phyloP scores from a whole-genome alignment of 164 flowering plant species.

The Litsea cubeba region DNA sequence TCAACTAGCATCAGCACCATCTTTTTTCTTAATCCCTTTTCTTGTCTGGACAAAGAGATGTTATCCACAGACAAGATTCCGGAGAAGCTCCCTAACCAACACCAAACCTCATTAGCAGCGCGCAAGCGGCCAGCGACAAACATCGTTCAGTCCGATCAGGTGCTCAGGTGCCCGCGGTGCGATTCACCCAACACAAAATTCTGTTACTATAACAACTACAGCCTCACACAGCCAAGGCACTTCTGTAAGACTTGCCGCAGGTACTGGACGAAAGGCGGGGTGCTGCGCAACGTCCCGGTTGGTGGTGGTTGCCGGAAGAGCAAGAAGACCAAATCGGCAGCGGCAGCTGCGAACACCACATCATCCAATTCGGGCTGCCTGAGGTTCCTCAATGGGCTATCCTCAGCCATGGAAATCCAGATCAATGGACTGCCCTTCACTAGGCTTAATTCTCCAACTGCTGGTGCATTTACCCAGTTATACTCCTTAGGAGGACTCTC shows the following conservation, averaged over 20 bases:
- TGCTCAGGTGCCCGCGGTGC: constrained; percentile 63
- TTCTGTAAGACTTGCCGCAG: constrained; percentile 81
- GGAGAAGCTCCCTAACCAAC: neutral
- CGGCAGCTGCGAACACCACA: neutral
- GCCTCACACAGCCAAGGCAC: constrained; percentile 64
- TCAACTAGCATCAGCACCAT: neutral
- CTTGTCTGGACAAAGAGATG: neutral
- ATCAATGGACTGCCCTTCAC: constrained; percentile 15
- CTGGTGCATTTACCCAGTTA: neutral
- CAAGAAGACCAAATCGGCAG: constrained; percentile 39
- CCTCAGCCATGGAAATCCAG: constrained; percentile 6
- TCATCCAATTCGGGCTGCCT: constrained; percentile 1
- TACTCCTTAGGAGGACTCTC: neutral
- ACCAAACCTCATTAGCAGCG: constrained; percentile 4
- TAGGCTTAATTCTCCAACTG: constrained; percentile 7
- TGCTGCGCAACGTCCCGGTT: constrained; percentile 71
- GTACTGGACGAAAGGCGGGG: constrained; percentile 85
- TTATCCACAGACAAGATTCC: constrained; percentile 5
- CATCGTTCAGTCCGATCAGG: constrained; percentile 37
- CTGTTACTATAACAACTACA: constrained; percentile 89
- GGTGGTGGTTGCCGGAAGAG: constrained; percentile 79
- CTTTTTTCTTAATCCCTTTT: neutral
- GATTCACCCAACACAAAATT: constrained; percentile 80
- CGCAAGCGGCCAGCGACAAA: neutral
- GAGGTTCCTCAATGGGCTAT: constrained; percentile 25